Percentiles rank a stretch among this genome's conserved stretches.
phyloP scores from a whole-genome alignment of 768 basidiomycete genomes.

The Serendipita sp. region DNA sequence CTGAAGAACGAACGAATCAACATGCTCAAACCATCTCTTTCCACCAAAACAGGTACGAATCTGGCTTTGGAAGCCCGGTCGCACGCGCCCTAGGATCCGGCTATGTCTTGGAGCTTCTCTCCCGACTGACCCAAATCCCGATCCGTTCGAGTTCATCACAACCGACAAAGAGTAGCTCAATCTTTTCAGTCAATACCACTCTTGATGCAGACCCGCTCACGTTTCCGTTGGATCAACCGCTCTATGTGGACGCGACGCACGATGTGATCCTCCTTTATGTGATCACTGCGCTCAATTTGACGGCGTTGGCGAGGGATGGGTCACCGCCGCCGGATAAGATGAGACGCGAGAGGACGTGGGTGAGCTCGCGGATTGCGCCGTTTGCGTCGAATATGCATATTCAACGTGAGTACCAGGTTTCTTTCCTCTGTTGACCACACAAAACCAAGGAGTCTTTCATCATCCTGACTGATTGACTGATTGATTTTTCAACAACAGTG shows the following conservation, averaged over 20 bases:
- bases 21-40: conserved; percentile 12
- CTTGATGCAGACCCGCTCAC: conserved; percentile 21
- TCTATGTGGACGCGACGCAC: conserved; percentile 42
- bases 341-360: conserved; percentile 27
- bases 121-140: conserved; percentile 43
- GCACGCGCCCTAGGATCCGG: conserved; percentile 65
- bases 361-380: conserved; percentile 22
- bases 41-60: conserved; percentile 34
- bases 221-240: conserved; percentile 20
- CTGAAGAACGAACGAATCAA: no score
- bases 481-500: background rate
- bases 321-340: conserved; percentile 65
- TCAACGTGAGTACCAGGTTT: conserved; percentile 56
- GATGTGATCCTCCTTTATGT: conserved; percentile 87
- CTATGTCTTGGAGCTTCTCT: conserved; percentile 67
- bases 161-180: conserved; percentile 7
- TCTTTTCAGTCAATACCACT: conserved; percentile 19
- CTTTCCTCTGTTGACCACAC: conserved; percentile 18
- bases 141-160: conserved; percentile 21
- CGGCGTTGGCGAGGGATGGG: conserved; percentile 53
- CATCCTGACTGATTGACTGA: background rate
- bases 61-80: conserved; percentile 68
- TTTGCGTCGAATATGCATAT: conserved; percentile 40
- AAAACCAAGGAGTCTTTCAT: conserved; percentile 1
- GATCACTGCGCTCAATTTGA: conserved; percentile 72